Base-by-base conservation (phyloP, 768 basidiomycete genomes). In the Inosperma sp. region DNA sequence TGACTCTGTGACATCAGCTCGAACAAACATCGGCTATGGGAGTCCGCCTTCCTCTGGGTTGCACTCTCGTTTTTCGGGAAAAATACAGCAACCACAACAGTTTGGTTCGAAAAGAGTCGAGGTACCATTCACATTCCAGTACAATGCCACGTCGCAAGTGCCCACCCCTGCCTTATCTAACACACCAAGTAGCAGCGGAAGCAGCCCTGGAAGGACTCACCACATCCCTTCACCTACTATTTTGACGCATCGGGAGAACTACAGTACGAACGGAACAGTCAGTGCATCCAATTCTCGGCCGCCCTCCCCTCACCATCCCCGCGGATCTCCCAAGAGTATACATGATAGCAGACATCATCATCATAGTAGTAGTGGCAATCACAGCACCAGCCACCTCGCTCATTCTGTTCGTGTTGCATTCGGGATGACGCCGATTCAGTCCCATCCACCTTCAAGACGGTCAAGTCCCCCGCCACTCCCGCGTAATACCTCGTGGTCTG, bases 331-430 rank as follows among this genome's bases (percentile, higher is more conserved):
- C 9, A 59, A 64, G 0, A 49, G 62, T 1, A 55, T 58, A 21
- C 57, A 56, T 9, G n/a, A 57, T 22, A 44, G 55, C 35, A 54
- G 61, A 41, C 55, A 65, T 48, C 61, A 65, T 39, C 48, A 55
- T 25, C 56, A 54, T 25, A 58, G n/a, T n/a, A n/a, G n/a, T n/a
- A n/a, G 60, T n/a, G 48, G 35, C 52, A 61, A 46, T 65, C 61
- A 31, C 33, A 58, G 42, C 58, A 67, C 83, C 52, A 77, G 80
- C 52, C 82, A 88, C 61, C 78, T 94, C 30, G 89, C 88, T 4
- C 87, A 90, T 61, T 88, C 86, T 1, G 86, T 95, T 19, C 82
- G 88, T 31, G 75, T 84, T 26, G 93, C 92, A 41, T 96, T 96
- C 56, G 90, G 88, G 3, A 94, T 93, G 88, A 93, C 92, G 5